A percentile compares a stretch with the other conserved stretches of the same genome.
Evolutionary conservation across 257 asterid species (phyloP).

Genomic region (Ballota nigra): DNA sequence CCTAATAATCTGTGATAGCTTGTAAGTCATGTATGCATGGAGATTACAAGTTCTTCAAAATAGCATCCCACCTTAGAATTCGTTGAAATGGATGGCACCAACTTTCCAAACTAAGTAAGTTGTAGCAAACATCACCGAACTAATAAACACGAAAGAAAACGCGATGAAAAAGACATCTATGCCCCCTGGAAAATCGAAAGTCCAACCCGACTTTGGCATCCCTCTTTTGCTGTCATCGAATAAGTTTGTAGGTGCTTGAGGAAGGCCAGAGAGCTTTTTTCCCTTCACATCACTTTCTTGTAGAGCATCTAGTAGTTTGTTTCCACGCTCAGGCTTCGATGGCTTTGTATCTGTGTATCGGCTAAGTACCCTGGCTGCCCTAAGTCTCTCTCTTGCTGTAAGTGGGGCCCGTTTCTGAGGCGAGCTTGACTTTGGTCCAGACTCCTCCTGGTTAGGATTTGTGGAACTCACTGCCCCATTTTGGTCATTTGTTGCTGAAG

Average conservation of each 20-base stretch:
- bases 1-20: not conserved
- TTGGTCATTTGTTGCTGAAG: slow-evolving; percentile 27
- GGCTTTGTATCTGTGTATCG: slow-evolving; percentile 79
- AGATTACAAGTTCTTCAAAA: not conserved
- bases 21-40: not conserved
- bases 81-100: slow-evolving; percentile 95
- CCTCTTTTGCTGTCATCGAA: slow-evolving; percentile 86
- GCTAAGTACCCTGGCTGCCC: slow-evolving; percentile 92
- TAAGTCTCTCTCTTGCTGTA: slow-evolving; percentile 88
- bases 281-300: slow-evolving; percentile 81
- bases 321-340: slow-evolving; percentile 58
- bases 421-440: slow-evolving; percentile 36
- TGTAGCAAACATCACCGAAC: slow-evolving; percentile 83
- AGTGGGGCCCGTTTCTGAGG: slow-evolving; percentile 55
- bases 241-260: slow-evolving; percentile 75
- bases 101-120: slow-evolving; percentile 87
- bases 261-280: slow-evolving; percentile 71
- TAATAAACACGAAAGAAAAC: slow-evolving; percentile 71
- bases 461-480: slow-evolving; percentile 28
- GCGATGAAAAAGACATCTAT: slow-evolving; percentile 55
- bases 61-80: slow-evolving; percentile 33
- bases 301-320: slow-evolving; percentile 66
- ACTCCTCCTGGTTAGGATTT: slow-evolving; percentile 25
- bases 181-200: slow-evolving; percentile 59
- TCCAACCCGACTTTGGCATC: slow-evolving; percentile 72